A percentile compares a stretch with the other conserved stretches of the same genome.
Conservation (phyloP, 345 rosid genomes). For the Eucalyptus cladocalyx region DNA sequence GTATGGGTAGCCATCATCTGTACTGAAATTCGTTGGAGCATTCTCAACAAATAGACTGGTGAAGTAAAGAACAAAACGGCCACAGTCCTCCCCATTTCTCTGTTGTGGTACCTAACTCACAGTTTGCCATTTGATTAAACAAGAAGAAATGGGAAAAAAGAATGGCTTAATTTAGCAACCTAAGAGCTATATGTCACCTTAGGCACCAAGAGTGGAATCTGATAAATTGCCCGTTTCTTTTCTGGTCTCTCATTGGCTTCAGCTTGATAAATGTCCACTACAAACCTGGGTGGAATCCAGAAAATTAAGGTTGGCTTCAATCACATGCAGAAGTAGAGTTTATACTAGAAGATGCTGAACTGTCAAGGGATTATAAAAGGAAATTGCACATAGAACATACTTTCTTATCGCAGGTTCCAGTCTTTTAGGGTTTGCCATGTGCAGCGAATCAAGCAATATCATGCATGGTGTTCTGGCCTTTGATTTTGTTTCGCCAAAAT, state of each 20-base stretch:
- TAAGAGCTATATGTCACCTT: constrained; percentile 5
- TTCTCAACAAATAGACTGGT: constrained; percentile 13
- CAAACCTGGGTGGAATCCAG: constrained; percentile 19
- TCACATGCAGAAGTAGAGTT: neutral
- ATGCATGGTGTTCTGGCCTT: constrained; percentile 18
- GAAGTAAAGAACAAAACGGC: constrained; percentile 27
- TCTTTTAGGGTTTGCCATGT: constrained; percentile 18
- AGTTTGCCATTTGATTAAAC: neutral
- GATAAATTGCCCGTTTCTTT: neutral
- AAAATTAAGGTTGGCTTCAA: neutral
- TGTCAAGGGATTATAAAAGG: neutral
- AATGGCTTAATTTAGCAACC: neutral
- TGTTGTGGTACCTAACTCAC: constrained; percentile 33
- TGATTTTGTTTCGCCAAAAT: constrained; percentile 17
- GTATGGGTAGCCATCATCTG: constrained; percentile 15
- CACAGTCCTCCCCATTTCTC: constrained; percentile 24
- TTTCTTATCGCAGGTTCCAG: constrained; percentile 29
- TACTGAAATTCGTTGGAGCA: constrained; percentile 23
- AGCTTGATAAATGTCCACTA: constrained; percentile 15
- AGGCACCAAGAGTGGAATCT: constrained; percentile 28
- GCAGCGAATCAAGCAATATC: constrained; percentile 39
- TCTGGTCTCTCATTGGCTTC: constrained; percentile 15
- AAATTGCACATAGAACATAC: neutral
- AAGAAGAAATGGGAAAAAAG: neutral
- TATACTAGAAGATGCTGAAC: neutral